These are phyloP conservation scores for Chalciporus pseudorubinellus DNA, from an alignment of 768 basidiomycete species.

Conservation along the genomic window DNA sequence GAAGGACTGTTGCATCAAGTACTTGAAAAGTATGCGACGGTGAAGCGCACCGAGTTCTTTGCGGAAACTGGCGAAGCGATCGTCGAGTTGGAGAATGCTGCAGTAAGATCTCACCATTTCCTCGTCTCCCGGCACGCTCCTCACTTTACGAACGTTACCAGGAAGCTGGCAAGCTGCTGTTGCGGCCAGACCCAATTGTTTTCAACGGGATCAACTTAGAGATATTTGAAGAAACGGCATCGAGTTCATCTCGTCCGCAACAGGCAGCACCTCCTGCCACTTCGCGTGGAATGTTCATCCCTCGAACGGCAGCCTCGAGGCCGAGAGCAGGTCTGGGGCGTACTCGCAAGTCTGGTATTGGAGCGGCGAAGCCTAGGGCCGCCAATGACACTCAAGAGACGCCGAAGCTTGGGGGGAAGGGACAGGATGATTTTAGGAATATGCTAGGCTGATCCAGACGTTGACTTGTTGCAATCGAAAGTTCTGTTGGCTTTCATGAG, in stretches of 20 bases:
- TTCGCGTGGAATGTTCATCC: slow-evolving; percentile 59
- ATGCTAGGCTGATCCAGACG: slow-evolving; percentile 47
- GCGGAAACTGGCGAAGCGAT: slow-evolving; percentile 56
- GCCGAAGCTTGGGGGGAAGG: slow-evolving; percentile 23
- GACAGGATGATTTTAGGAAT: slow-evolving; percentile 84
- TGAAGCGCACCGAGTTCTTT: slow-evolving; percentile 77
- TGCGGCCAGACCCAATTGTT: slow-evolving; percentile 67
- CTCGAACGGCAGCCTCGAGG: slow-evolving; percentile 60
- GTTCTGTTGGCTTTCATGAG: too few species aligned
- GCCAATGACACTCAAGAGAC: slow-evolving; percentile 7
- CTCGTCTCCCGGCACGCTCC: neutral
- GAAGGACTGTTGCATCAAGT: slow-evolving; percentile 91
- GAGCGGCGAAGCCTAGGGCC: slow-evolving; percentile 17
- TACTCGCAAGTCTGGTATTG: slow-evolving; percentile 39
- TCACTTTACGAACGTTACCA: slow-evolving; percentile 28
- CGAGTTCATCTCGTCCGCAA: slow-evolving; percentile 30
- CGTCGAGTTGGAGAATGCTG: slow-evolving; percentile 62
- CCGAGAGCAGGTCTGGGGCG: slow-evolving; percentile 73
- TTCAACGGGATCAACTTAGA: slow-evolving; percentile 62
- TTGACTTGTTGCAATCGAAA: neutral
- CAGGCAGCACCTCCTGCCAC: slow-evolving; percentile 36
- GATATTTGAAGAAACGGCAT: slow-evolving; percentile 53
- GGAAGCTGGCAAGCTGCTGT: slow-evolving; percentile 82
- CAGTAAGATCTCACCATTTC: slow-evolving; percentile 42
- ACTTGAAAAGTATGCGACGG: slow-evolving; percentile 70